Evolutionary conservation across 352 stramenopile species (phyloP).

Genomic region (Globisporangium camurandrum): DNA sequence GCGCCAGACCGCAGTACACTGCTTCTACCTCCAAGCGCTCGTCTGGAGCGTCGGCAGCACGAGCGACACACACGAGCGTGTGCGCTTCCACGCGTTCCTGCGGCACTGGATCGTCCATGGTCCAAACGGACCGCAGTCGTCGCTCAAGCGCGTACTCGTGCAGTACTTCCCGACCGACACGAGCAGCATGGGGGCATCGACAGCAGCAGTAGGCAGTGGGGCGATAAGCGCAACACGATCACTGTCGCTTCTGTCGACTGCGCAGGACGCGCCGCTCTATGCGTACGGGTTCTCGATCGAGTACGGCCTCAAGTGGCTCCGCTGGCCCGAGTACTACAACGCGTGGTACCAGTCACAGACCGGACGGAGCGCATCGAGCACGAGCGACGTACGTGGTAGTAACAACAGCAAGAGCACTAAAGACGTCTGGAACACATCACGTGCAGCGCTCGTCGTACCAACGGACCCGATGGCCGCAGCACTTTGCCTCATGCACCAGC

Average conservation of each 20-base stretch:
- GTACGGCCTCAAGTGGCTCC: constrained; percentile 67
- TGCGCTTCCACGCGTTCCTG: constrained; percentile 62
- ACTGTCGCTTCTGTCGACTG: too few species aligned
- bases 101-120: constrained; percentile 46
- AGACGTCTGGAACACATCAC: background rate
- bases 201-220: background rate
- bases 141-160: constrained; percentile 41
- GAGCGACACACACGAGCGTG: constrained; percentile 26
- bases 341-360: constrained; percentile 28
- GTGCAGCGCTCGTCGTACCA: constrained; percentile 22
- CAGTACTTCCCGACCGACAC: constrained; percentile 33
- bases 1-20: constrained; percentile 44
- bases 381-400: background rate
- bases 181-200: background rate
- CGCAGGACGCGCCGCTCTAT: constrained; percentile 28
- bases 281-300: constrained; percentile 59
- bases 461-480: constrained; percentile 27
- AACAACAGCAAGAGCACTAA: constrained; percentile 1
- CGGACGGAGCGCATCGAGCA: constrained; percentile 6
- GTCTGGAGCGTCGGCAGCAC: constrained; percentile 69
- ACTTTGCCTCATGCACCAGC: constrained; percentile 36
- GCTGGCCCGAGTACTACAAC: constrained; percentile 59
- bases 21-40: constrained; percentile 60
- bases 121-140: constrained; percentile 33
- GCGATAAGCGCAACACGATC: too few species aligned